Evolutionary conservation across 2,329 filamentous ascomycete species (phyloP).

Genomic region (Atkinsonella hypoxylon): DNA sequence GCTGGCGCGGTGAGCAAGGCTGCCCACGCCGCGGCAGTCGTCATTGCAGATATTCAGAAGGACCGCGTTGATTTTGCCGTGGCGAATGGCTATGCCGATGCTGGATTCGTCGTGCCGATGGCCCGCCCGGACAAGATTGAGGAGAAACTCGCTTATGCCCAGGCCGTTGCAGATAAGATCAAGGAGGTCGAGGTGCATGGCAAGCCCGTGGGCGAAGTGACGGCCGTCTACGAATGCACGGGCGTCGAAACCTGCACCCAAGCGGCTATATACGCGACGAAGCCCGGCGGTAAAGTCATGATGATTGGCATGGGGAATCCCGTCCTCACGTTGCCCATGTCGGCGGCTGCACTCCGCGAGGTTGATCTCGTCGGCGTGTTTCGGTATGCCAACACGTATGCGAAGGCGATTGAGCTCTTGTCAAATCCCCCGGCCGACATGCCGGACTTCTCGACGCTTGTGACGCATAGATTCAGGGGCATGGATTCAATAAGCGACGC

Average conservation of each 20-base stretch:
- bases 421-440: constrained; percentile 36
- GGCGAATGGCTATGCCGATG: constrained; percentile 43
- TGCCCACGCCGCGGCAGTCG: constrained; percentile 29
- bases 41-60: constrained; percentile 44
- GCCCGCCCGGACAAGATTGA: constrained; percentile 35
- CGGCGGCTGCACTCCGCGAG: constrained; percentile 55
- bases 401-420: constrained; percentile 38
- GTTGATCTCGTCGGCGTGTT: constrained; percentile 62
- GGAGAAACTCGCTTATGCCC: constrained; percentile 40
- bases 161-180: constrained; percentile 34
- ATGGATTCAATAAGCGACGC: constrained; percentile 51
- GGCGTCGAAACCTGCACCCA: constrained; percentile 68
- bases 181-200: constrained; percentile 24
- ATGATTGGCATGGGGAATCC: constrained; percentile 64
- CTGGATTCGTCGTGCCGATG: constrained; percentile 36
- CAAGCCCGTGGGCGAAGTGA: constrained; percentile 47
- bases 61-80: constrained; percentile 47
- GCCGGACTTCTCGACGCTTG: constrained; percentile 53
- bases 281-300: constrained; percentile 56
- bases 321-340: constrained; percentile 56
- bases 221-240: constrained; percentile 65
- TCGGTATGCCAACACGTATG: constrained; percentile 66
- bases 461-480: constrained; percentile 59
- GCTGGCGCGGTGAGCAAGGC: constrained; percentile 45
- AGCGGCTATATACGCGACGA: constrained; percentile 57